phyloP scores from a whole-genome alignment of 352 stramenopile genomes.

The Globisporangium ultimum region DNA sequence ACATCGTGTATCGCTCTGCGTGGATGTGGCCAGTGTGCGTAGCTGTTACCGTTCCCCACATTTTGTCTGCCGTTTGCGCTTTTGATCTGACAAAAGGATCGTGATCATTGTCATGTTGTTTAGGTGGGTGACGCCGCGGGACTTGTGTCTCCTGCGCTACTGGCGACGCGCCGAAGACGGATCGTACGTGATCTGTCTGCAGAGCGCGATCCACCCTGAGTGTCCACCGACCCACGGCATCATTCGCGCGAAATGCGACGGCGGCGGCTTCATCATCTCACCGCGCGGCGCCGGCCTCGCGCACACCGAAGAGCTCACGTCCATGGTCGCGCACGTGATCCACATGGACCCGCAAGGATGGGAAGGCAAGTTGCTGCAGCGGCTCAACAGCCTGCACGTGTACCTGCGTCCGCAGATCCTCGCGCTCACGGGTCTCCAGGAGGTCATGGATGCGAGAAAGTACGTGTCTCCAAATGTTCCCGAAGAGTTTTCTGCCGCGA shows the following conservation, averaged over 20 bases:
- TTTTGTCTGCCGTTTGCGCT: no score
- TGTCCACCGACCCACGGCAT: conserved; percentile 59
- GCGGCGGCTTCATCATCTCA: conserved; percentile 60
- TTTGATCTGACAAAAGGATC: neutral
- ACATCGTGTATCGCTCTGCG: conserved; percentile 69
- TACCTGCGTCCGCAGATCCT: conserved; percentile 63
- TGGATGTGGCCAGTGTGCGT: conserved; percentile 79
- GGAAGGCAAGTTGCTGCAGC: conserved; percentile 60
- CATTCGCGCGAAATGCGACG: conserved; percentile 60
- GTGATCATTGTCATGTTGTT: neutral
- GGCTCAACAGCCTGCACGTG: conserved; percentile 48
- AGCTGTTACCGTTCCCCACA: neutral
- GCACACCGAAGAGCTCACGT: conserved; percentile 45
- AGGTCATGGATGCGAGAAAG: conserved; percentile 75
- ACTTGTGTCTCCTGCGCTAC: conserved; percentile 70
- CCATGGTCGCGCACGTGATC: conserved; percentile 68
- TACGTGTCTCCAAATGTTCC: conserved; percentile 70
- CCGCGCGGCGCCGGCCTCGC: conserved; percentile 22
- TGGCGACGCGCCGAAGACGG: conserved; percentile 68
- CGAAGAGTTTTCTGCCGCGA: conserved; percentile 48
- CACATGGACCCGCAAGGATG: conserved; percentile 66
- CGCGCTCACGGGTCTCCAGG: conserved; percentile 49
- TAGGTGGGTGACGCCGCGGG: conserved; percentile 64
- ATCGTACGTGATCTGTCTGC: conserved; percentile 74
- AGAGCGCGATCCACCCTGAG: conserved; percentile 72